Percentiles rank a stretch among this genome's conserved stretches.
phyloP scores from a whole-genome alignment of 345 rosid genomes.

The Brassica juncea region DNA sequence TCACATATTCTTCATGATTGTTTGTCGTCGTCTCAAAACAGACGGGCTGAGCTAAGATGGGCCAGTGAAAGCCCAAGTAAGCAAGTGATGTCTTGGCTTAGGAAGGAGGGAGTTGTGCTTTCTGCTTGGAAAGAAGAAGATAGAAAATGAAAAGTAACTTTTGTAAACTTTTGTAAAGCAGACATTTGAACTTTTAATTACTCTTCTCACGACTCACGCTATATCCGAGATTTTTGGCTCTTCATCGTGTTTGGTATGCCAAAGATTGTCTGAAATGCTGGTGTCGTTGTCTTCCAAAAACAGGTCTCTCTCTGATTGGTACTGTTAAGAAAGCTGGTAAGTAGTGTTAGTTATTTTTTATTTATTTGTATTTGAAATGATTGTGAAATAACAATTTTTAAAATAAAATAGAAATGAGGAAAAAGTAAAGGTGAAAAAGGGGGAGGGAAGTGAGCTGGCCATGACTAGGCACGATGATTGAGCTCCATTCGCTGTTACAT shows the following conservation, averaged over 20 bases:
- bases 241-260: neutral
- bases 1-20: no score
- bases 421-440: conserved; percentile 1
- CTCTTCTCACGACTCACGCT: neutral
- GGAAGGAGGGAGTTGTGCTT: no score
- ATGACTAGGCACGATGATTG: conserved; percentile 14
- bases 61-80: no score
- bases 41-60: no score
- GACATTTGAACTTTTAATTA: neutral
- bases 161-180: neutral
- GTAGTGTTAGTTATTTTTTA: neutral
- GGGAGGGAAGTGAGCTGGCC: conserved; percentile 25
- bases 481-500: conserved; percentile 28
- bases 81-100: no score
- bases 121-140: no score
- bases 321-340: neutral
- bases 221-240: conserved; percentile 2
- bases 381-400: neutral
- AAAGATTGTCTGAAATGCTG: neutral
- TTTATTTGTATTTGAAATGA: no score
- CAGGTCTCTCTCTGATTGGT: conserved; percentile 5
- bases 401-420: neutral
- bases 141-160: no score
- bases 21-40: no score
- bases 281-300: neutral